Evolutionary conservation across 2,329 filamentous ascomycete genomes (phyloP), one percentile per base, ranked within the genome.

Genomic region (Apiospora malaysiana): DNA sequence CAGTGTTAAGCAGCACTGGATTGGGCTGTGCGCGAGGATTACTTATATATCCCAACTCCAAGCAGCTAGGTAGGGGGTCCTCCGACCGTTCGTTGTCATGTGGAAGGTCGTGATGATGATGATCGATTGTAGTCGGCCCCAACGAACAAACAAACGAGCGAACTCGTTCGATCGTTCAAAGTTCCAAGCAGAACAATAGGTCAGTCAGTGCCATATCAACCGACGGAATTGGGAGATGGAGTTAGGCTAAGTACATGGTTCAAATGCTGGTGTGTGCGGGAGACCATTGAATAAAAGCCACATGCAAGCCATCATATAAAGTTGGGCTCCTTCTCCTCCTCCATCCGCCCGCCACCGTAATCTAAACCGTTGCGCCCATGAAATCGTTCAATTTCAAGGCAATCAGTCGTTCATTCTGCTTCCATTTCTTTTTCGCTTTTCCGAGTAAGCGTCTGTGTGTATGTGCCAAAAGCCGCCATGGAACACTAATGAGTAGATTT

Each of bases 221-320:
- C 49, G 49, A 51, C 2, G 47, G 47, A 51, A n/a, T 32, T 32
- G 3, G 43, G 18, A 21, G 43, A 14, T 6, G 43, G 43, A 47
- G 56, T 14, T 63, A 21, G 32, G 18, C 56, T 40, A 40, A 18
- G 56, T n/a, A 63, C 18, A 14, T 40, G 56, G 56, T 40, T 63
- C 56, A 63, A 63, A 63, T 32, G 32, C 51, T 59, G 51, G 51
- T n/a, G 56, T n/a, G 56, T 37, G 56, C 51, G 27, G 3, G 18
- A 3, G 9, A 4, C 3, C 32, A 32, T 7, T 4, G 9, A 18
- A 27, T 4, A 32, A 56, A 40, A 40, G 56, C 56, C 56, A 63
- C 56, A 40, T 63, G 56, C 56, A 63, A 63, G 56, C 56, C 56
- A 37, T 63, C 32, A 40, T 63, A 63, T 63, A 63, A 40, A 63